A percentile compares a stretch with the other conserved stretches of the same genome.
These are phyloP conservation scores for Aspergillus heteromorphus DNA, from an alignment of 495 filamentous ascomycete genomes.

Conservation along the genomic window DNA sequence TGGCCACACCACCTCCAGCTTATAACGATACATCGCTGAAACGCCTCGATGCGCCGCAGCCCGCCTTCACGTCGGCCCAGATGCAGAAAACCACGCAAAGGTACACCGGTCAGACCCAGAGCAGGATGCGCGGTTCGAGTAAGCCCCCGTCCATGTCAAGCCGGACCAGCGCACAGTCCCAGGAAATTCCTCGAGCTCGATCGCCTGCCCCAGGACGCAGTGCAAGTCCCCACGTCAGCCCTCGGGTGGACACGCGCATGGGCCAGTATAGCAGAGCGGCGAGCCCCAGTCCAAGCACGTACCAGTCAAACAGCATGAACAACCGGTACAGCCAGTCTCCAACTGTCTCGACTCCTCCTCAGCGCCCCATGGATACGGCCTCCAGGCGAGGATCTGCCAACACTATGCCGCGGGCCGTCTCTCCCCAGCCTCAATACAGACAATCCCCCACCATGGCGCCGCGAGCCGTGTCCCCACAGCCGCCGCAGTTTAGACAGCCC, in stretches of 20 bases:
- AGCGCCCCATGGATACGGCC: constrained; percentile 51
- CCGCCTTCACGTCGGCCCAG: constrained; percentile 82
- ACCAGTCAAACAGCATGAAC: constrained; percentile 39
- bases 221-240: constrained; percentile 45
- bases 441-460: constrained; percentile 16
- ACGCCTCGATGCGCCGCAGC: constrained; percentile 81
- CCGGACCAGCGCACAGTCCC: constrained; percentile 23
- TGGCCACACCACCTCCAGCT: constrained; percentile 58
- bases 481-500: constrained; percentile 3
- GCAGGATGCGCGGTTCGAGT: constrained; percentile 60
- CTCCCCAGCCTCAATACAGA: constrained; percentile 51
- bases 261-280: constrained; percentile 34
- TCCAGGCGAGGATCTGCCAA: constrained; percentile 36
- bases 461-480: constrained; percentile 6
- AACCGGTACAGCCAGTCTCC: constrained; percentile 39
- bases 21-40: constrained; percentile 71
- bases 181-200: constrained; percentile 41
- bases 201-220: constrained; percentile 52
- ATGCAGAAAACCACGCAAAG: constrained; percentile 92
- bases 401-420: constrained; percentile 54
- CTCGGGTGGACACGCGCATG: constrained; percentile 35
- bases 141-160: constrained; percentile 27
- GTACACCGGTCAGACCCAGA: constrained; percentile 76
- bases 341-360: constrained; percentile 28
- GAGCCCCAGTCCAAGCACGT: constrained; percentile 31